Evolutionary conservation across 768 basidiomycete species (phyloP).

Genomic region (Russula sp.): DNA sequence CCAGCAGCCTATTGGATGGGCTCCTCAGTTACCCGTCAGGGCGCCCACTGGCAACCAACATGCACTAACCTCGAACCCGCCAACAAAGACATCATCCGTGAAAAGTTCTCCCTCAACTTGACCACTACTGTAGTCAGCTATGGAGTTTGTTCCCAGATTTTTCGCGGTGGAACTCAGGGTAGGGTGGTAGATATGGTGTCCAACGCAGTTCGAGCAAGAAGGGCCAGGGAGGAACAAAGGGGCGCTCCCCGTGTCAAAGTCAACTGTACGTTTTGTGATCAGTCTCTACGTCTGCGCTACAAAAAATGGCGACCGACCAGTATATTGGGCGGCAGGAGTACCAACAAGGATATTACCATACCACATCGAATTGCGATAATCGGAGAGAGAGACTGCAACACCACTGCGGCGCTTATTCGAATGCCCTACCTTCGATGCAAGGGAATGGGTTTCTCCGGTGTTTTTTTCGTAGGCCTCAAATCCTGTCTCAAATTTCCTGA

Average conservation of each 20-base stretch:
- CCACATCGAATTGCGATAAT: not conserved
- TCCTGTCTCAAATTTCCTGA: not conserved
- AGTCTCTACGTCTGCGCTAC: not conserved
- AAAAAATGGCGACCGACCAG: not conserved
- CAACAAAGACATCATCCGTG: not conserved
- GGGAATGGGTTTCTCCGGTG: not conserved
- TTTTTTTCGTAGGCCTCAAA: not conserved
- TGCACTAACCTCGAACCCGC: not conserved
- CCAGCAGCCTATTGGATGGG: not conserved
- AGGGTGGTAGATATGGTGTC: not conserved
- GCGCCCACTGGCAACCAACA: not conserved
- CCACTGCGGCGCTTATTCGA: not conserved
- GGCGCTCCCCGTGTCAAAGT: not conserved
- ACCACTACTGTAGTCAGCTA: not conserved
- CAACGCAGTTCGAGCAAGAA: not conserved
- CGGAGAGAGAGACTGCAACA: not conserved
- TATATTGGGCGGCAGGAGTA: not conserved
- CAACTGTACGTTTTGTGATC: not conserved
- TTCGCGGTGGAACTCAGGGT: not conserved
- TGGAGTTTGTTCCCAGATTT: not conserved
- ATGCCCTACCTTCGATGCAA: not conserved
- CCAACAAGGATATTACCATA: not conserved
- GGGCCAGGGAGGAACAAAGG: not conserved
- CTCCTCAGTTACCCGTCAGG: too few species aligned
- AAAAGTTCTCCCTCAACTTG: not conserved